These are phyloP conservation scores for Sugiyamaella japonica DNA, from an alignment of 1,139 yeast species.

Conservation along the genomic window DNA sequence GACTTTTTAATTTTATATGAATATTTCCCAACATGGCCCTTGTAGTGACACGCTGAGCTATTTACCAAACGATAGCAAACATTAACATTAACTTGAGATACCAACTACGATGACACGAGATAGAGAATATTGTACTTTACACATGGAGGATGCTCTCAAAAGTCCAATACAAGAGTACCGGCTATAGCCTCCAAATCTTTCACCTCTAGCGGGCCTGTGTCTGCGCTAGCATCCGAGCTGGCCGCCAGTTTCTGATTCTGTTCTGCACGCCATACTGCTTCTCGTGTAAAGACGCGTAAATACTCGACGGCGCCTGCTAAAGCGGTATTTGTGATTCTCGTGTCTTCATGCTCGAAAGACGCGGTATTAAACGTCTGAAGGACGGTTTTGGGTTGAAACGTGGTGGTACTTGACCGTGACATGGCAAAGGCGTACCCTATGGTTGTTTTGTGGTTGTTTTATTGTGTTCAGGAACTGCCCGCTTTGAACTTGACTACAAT, in stretches of 20 bases:
- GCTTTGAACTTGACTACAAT: too few species aligned
- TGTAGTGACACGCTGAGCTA: too few species aligned
- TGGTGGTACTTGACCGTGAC: conserved; percentile 16
- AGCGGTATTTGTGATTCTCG: conserved; percentile 32
- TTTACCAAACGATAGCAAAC: too few species aligned
- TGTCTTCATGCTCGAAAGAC: conserved; percentile 32
- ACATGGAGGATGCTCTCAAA: too few species aligned
- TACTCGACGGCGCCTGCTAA: conserved; percentile 35
- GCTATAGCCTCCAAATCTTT: conserved; percentile 30
- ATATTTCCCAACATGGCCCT: not conserved
- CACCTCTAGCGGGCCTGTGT: conserved; percentile 25
- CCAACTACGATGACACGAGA: too few species aligned
- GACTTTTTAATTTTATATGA: too few species aligned
- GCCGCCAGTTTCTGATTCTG: conserved; percentile 21
- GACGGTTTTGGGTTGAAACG: conserved; percentile 29
- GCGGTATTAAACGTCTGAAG: conserved; percentile 30
- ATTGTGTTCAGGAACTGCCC: not conserved
- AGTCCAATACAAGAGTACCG: conserved; percentile 32
- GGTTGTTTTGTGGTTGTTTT: not conserved
- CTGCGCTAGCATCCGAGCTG: conserved; percentile 8
- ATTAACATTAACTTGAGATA: too few species aligned
- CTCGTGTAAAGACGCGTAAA: conserved; percentile 37
- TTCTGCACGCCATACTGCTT: conserved; percentile 38
- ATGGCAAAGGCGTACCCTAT: not conserved
- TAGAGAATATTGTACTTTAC: too few species aligned